phyloP scores from a whole-genome alignment of 345 rosid genomes.

The Linum trigynum region DNA sequence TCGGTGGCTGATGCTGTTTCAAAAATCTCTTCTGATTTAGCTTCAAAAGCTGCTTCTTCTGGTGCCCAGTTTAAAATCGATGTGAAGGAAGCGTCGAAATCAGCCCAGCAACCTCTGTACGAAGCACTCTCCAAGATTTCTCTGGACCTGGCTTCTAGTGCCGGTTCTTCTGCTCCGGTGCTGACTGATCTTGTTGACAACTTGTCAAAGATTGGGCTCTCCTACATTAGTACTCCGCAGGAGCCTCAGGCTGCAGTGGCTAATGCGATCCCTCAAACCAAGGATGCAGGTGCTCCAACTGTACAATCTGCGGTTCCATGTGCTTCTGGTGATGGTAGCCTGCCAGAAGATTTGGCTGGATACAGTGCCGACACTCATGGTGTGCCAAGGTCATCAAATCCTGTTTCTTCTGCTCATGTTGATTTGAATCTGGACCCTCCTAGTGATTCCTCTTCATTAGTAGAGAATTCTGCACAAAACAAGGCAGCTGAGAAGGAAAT shows the following conservation, averaged over 20 bases:
- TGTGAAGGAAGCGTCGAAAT: constrained; percentile 43
- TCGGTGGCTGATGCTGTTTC: constrained; percentile 41
- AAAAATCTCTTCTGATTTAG: constrained; percentile 44
- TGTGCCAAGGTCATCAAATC: constrained; percentile 3
- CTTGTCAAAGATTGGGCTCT: constrained; percentile 35
- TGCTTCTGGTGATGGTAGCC: constrained; percentile 14
- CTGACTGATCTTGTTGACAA: constrained; percentile 29
- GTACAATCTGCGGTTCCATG: constrained; percentile 10
- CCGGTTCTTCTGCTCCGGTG: constrained; percentile 33
- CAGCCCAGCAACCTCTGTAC: constrained; percentile 53
- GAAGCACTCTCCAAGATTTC: constrained; percentile 45
- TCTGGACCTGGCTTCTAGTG: constrained; percentile 45
- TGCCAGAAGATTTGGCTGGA: constrained; percentile 13
- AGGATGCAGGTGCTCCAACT: constrained; percentile 7
- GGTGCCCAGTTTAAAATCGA: constrained; percentile 28
- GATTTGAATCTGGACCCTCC: constrained; percentile 33
- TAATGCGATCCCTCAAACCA: not conserved
- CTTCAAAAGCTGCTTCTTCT: constrained; percentile 44
- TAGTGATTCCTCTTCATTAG: constrained; percentile 13
- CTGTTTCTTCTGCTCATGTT: constrained; percentile 17
- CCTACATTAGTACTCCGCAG: constrained; percentile 9
- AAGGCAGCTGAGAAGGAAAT: constrained; percentile 17
- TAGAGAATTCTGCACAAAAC: not conserved
- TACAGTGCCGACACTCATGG: constrained; percentile 7
- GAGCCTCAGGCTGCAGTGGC: not conserved